These are phyloP conservation scores for Amanita inopinata DNA, from an alignment of 768 basidiomycete genomes.

Conservation along the genomic window DNA sequence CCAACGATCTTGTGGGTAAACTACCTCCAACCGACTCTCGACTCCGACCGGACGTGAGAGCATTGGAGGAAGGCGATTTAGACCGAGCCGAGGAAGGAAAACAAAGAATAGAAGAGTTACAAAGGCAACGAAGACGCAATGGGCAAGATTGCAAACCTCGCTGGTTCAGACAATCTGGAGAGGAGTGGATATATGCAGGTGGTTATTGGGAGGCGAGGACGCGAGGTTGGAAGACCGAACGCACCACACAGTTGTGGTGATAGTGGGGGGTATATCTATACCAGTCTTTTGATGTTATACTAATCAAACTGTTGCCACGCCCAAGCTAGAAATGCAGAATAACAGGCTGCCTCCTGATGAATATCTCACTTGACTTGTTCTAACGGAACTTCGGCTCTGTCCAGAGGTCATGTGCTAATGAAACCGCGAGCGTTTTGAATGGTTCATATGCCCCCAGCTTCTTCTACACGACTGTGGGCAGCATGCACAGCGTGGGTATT, in stretches of 20 bases:
- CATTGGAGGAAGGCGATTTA: conserved; percentile 68
- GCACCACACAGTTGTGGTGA: conserved; percentile 57
- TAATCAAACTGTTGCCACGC: too few species aligned
- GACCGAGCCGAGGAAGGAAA: conserved; percentile 70
- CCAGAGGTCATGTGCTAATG: too few species aligned
- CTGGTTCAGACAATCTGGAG: conserved; percentile 67
- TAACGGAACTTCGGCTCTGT: too few species aligned
- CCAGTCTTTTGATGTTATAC: neutral
- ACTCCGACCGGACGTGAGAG: conserved; percentile 71
- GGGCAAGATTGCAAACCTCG: conserved; percentile 52
- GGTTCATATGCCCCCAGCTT: too few species aligned
- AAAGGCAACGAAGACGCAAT: conserved; percentile 58
- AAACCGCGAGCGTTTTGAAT: too few species aligned
- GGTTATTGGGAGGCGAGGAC: conserved; percentile 78
- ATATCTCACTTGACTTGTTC: too few species aligned
- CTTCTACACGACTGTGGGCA: too few species aligned
- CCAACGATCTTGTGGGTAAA: conserved; percentile 48
- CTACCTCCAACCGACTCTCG: conserved; percentile 80
- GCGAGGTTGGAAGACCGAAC: conserved; percentile 48
- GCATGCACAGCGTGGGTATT: too few species aligned
- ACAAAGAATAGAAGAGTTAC: conserved; percentile 59
- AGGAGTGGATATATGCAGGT: conserved; percentile 69
- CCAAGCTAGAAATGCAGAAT: too few species aligned
- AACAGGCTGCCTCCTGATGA: too few species aligned
- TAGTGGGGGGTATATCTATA: neutral